Evolutionary conservation across 208 protist species (phyloP).

Genomic region (Wallacemonas sp.): DNA sequence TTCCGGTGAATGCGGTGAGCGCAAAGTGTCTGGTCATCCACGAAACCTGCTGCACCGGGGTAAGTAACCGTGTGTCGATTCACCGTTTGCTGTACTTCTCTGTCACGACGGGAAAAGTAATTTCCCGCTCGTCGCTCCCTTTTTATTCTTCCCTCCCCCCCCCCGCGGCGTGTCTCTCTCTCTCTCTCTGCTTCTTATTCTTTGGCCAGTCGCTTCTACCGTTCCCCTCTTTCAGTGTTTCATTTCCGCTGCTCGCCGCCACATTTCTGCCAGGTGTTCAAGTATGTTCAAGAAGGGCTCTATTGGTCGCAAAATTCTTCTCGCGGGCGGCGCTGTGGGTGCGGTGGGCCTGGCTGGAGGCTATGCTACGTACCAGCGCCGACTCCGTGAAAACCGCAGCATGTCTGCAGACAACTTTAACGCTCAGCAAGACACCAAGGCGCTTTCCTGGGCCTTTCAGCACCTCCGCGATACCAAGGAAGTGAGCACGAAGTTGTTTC

Average conservation of each 20-base stretch:
- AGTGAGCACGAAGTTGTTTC: constrained; percentile 57
- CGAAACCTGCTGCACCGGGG: too few species aligned
- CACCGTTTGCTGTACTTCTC: not conserved
- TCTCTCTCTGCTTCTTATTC: not conserved
- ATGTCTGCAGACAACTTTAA: constrained; percentile 80
- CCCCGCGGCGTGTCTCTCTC: not conserved
- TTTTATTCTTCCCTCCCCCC: not conserved
- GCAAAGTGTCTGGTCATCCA: too few species aligned
- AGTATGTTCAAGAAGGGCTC: constrained; percentile 57
- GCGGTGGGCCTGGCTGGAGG: constrained; percentile 46
- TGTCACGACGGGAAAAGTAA: not conserved
- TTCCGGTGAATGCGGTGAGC: too few species aligned
- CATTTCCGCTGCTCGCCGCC: too few species aligned
- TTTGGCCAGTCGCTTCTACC: not conserved
- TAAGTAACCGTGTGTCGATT: constrained; percentile 32
- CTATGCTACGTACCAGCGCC: constrained; percentile 74
- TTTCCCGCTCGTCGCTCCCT: not conserved
- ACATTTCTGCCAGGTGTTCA: too few species aligned
- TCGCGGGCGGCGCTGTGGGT: constrained; percentile 26
- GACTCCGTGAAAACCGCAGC: constrained; percentile 75
- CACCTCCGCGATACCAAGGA: constrained; percentile 45
- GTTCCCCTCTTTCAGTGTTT: not conserved
- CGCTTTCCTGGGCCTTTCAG: constrained; percentile 50
- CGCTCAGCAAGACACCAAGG: constrained; percentile 55
- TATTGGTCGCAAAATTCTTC: constrained; percentile 43